These are phyloP conservation scores for Stereocaulon alpinum DNA, from an alignment of 495 filamentous ascomycete genomes.

Conservation along the genomic window DNA sequence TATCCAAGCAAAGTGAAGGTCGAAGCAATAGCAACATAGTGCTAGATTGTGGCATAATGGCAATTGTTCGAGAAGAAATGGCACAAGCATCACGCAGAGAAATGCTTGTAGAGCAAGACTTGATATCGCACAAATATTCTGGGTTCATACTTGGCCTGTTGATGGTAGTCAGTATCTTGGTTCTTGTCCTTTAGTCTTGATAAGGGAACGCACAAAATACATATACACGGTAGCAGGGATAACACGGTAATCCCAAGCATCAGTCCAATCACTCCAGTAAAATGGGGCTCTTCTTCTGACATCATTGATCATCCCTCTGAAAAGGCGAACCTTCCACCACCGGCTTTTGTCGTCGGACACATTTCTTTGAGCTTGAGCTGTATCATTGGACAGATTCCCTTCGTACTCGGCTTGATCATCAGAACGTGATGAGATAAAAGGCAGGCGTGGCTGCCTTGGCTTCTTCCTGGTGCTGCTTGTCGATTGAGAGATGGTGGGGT, in stretches of 20 bases:
- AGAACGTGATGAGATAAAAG: neutral
- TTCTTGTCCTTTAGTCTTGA: neutral
- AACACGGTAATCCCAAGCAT: slow-evolving; percentile 79
- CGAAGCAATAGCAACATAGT: neutral
- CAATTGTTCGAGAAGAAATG: neutral
- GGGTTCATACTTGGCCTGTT: neutral
- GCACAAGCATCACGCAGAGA: neutral
- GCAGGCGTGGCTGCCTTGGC: slow-evolving; percentile 7
- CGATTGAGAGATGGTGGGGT: slow-evolving; percentile 1
- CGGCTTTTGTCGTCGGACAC: neutral
- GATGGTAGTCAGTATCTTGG: neutral
- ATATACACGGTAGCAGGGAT: slow-evolving; percentile 76
- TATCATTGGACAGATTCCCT: neutral
- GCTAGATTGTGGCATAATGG: no score
- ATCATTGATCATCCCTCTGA: slow-evolving; percentile 62
- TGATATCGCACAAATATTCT: neutral
- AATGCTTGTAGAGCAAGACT: neutral
- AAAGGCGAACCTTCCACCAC: slow-evolving; percentile 53
- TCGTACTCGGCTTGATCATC: neutral
- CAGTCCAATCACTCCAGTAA: slow-evolving; percentile 68
- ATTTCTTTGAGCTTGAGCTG: neutral
- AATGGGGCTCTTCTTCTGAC: slow-evolving; percentile 60
- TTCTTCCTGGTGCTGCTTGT: neutral
- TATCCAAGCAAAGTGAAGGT: neutral
- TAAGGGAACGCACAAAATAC: slow-evolving; percentile 76